Percentiles rank a stretch among this genome's conserved stretches.
phyloP scores from a whole-genome alignment of 257 asterid genomes.

The Osmanthus fragrans region DNA sequence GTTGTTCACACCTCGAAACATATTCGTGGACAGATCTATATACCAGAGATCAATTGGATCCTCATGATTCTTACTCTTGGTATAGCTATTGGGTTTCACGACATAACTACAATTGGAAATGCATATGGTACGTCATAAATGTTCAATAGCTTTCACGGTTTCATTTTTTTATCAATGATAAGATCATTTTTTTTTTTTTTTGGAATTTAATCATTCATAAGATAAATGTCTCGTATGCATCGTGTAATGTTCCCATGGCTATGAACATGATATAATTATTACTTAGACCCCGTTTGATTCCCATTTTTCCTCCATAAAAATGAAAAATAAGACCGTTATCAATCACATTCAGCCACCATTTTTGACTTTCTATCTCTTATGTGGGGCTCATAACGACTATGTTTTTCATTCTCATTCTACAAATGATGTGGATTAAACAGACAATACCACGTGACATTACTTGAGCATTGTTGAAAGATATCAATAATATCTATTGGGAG shows the following conservation, averaged over 20 bases:
- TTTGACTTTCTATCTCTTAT: too few species aligned
- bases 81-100: constrained; percentile 58
- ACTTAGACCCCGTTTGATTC: too few species aligned
- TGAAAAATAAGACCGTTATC: too few species aligned
- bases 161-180: neutral
- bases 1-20: constrained; percentile 63
- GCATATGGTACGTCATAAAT: constrained; percentile 57
- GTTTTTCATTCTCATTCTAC: too few species aligned
- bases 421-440: too few species aligned
- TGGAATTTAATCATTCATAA: too few species aligned
- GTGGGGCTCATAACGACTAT: too few species aligned
- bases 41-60: constrained; percentile 72
- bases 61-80: constrained; percentile 62
- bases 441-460: neutral
- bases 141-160: neutral
- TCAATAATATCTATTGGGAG: too few species aligned
- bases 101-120: constrained; percentile 57
- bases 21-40: constrained; percentile 62
- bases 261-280: too few species aligned
- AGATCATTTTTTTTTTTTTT: neutral
- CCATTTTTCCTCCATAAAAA: too few species aligned
- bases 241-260: neutral
- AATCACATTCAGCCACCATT: too few species aligned
- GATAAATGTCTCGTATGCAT: neutral
- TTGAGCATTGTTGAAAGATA: neutral